Percentiles rank a stretch among this genome's conserved stretches.
Evolutionary conservation across 2,329 filamentous ascomycete genomes (phyloP).

Genomic region (Chaetomiaceae sp.): DNA sequence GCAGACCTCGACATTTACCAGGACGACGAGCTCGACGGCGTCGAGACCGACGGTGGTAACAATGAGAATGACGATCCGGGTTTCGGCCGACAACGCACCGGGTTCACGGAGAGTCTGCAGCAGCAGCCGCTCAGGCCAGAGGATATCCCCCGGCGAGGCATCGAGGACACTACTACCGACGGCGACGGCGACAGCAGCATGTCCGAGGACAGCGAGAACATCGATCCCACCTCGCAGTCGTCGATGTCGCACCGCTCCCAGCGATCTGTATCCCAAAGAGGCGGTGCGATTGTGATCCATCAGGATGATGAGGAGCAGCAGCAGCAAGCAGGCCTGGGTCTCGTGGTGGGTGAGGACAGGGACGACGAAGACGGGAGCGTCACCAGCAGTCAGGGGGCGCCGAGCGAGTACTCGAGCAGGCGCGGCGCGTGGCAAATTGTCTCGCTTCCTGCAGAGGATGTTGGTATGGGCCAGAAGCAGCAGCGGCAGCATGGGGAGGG

Average conservation of each 20-base stretch:
- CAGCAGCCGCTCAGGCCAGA: slow-evolving; percentile 36
- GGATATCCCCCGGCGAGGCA: slow-evolving; percentile 54
- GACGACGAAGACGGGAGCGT: slow-evolving; percentile 23
- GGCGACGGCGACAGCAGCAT: slow-evolving; percentile 26
- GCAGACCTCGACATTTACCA: slow-evolving; percentile 30
- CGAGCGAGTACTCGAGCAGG: slow-evolving; percentile 54
- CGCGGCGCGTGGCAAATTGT: slow-evolving; percentile 39
- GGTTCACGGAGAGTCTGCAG: not conserved
- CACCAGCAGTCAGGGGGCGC: slow-evolving; percentile 45
- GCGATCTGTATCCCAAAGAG: not conserved
- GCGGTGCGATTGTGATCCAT: slow-evolving; percentile 14
- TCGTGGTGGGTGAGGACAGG: not conserved
- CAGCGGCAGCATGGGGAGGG: not conserved
- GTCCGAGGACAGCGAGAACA: slow-evolving; percentile 46
- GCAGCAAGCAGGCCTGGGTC: not conserved
- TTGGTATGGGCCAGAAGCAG: not conserved
- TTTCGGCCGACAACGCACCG: slow-evolving; percentile 1
- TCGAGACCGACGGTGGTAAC: slow-evolving; percentile 26
- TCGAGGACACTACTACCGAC: slow-evolving; percentile 40
- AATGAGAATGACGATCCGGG: not conserved
- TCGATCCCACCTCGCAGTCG: slow-evolving; percentile 36
- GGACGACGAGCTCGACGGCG: slow-evolving; percentile 29
- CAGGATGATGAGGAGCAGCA: slow-evolving; percentile 11
- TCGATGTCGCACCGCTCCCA: not conserved
- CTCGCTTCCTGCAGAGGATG: not conserved